These are phyloP conservation scores for Ganoderma lucidum DNA, from an alignment of 1,284 basidiomycete genomes.

Conservation along the genomic window DNA sequence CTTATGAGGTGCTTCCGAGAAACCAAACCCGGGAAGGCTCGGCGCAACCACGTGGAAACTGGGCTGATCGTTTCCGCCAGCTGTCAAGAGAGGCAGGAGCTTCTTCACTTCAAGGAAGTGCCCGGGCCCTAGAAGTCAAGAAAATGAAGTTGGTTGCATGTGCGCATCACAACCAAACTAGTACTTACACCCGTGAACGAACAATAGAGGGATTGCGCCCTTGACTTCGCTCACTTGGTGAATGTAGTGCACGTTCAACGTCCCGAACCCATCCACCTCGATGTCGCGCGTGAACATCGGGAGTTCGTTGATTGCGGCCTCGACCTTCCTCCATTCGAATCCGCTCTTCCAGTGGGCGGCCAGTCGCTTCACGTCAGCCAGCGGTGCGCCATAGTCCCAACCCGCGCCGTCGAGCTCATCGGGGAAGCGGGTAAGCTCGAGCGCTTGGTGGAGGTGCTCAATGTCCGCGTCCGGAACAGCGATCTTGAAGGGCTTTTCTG, in stretches of 20 bases:
- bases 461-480: conserved; percentile 30
- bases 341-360: conserved; percentile 47
- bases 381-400: conserved; percentile 51
- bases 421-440: conserved; percentile 43
- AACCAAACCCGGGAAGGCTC: conserved; percentile 64
- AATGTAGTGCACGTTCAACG: conserved; percentile 53
- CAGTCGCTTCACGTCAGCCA: conserved; percentile 50
- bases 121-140: conserved; percentile 58
- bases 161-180: not conserved
- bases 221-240: conserved; percentile 46
- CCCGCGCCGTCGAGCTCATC: conserved; percentile 50
- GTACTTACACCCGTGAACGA: conserved; percentile 55
- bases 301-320: conserved; percentile 49
- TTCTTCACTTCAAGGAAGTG: conserved; percentile 63
- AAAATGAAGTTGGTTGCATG: not conserved
- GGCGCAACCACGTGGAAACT: conserved; percentile 66
- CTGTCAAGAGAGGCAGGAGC: conserved; percentile 57
- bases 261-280: conserved; percentile 45
- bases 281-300: conserved; percentile 55
- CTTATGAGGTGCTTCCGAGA: conserved; percentile 54
- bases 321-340: conserved; percentile 54
- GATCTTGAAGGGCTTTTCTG: conserved; percentile 32
- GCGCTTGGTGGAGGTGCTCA: conserved; percentile 30
- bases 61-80: conserved; percentile 51
- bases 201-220: conserved; percentile 55